Evolutionary conservation across 2,329 filamentous ascomycete species (phyloP).

Genomic region (Microcera coccophila): DNA sequence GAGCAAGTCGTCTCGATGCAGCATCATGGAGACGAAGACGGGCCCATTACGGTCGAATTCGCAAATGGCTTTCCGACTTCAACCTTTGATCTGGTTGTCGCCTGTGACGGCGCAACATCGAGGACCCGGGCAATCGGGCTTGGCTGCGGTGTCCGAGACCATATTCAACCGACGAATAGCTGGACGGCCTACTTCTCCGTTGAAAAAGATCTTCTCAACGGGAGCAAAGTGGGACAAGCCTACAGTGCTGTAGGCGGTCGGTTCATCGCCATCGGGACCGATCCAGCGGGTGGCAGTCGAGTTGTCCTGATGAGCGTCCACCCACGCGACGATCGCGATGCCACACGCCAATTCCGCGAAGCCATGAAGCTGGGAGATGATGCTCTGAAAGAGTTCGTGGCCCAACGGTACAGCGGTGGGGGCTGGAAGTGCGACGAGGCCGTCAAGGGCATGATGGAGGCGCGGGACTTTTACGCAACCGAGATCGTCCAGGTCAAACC

Average conservation of each 20-base stretch:
- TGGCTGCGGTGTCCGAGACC: conserved; percentile 35
- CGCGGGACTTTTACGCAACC: conserved; percentile 45
- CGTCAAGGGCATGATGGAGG: conserved; percentile 30
- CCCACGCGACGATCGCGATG: conserved; percentile 24
- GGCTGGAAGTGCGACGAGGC: conserved; percentile 44
- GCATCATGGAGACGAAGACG: conserved; percentile 17
- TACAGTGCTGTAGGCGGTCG: conserved; percentile 38
- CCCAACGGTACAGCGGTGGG: conserved; percentile 37
- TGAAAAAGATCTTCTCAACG: conserved; percentile 35
- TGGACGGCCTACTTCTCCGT: conserved; percentile 43
- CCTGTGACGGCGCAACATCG: conserved; percentile 46
- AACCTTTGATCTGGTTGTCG: conserved; percentile 47
- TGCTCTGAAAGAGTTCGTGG: conserved; percentile 34
- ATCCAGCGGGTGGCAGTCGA: conserved; percentile 29
- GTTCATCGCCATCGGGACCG: conserved; percentile 32
- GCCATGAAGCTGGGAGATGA: conserved; percentile 30
- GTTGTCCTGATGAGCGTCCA: conserved; percentile 35
- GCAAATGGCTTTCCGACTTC: conserved; percentile 32
- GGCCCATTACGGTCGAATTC: conserved; percentile 38
- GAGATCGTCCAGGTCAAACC: conserved; percentile 43
- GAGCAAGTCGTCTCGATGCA: conserved; percentile 35
- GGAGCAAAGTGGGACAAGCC: conserved; percentile 34
- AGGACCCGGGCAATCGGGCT: conserved; percentile 44
- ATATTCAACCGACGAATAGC: conserved; percentile 34
- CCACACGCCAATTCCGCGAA: conserved; percentile 35